Conservation (phyloP, 441 rosid species). For the Brassica hybrid region DNA sequence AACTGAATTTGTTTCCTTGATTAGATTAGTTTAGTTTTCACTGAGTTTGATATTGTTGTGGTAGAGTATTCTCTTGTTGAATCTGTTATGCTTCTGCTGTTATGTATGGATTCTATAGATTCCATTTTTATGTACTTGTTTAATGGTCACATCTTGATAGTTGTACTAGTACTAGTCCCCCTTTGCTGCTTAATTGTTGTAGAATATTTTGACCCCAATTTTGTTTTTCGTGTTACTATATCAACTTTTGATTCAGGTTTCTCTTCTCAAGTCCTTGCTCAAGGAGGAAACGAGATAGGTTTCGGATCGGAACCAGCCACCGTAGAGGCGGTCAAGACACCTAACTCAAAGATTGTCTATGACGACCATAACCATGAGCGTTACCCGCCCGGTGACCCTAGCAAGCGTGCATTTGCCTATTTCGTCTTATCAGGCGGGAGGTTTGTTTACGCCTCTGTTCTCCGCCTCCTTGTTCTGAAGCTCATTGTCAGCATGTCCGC, state of each 20-base stretch:
- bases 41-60: background rate
- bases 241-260: constrained; percentile 57
- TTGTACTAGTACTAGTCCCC: background rate
- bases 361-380: constrained; percentile 91
- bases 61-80: background rate
- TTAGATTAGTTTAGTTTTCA: constrained; percentile 7
- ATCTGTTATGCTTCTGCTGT: background rate
- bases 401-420: constrained; percentile 98
- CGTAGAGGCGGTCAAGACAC: constrained; percentile 76
- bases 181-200: background rate
- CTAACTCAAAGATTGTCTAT: constrained; percentile 77
- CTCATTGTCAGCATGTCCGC: constrained; percentile 96
- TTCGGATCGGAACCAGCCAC: constrained; percentile 70
- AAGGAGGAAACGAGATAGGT: constrained; percentile 64
- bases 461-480: constrained; percentile 89
- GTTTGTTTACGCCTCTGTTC: constrained; percentile 86
- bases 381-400: constrained; percentile 93
- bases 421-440: constrained; percentile 92
- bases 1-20: background rate
- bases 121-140: background rate
- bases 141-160: background rate
- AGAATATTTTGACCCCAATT: background rate
- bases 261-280: constrained; percentile 63
- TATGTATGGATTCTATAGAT: too few relatives aligned
- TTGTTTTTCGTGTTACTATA: background rate